Percentiles rank a stretch among this genome's conserved stretches.
These are phyloP conservation scores for Pestalotiopsis sp. DNA, from an alignment of 2,329 filamentous ascomycete species.

Conservation along the genomic window DNA sequence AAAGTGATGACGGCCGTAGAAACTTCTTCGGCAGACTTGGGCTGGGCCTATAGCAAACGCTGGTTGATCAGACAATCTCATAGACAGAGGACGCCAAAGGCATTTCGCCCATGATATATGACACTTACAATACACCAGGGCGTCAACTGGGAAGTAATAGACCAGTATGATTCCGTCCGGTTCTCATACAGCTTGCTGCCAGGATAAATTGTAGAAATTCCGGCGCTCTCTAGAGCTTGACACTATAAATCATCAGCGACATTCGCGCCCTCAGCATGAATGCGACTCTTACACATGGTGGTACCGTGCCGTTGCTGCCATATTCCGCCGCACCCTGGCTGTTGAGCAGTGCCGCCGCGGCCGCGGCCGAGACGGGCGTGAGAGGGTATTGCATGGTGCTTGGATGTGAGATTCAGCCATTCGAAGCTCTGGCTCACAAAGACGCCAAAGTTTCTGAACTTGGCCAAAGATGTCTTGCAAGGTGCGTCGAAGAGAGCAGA, in stretches of 20 bases:
- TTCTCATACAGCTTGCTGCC: constrained; percentile 3
- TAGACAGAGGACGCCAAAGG: neutral
- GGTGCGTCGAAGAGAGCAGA: neutral
- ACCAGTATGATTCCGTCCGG: constrained; percentile 11
- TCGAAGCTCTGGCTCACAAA: neutral
- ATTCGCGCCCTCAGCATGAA: too few species aligned
- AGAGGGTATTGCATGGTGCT: neutral
- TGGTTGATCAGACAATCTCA: neutral
- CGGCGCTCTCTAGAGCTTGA: neutral
- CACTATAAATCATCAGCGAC: too few species aligned
- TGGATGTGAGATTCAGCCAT: neutral
- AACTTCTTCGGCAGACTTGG: constrained; percentile 12
- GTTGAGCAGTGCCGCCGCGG: neutral
- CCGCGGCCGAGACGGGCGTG: neutral
- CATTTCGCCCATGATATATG: neutral
- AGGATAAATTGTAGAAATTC: neutral
- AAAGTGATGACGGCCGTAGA: constrained; percentile 10
- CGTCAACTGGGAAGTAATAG: constrained; percentile 9
- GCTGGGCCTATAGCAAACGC: neutral
- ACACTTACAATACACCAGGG: constrained; percentile 12
- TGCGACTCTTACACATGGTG: constrained; percentile 11
- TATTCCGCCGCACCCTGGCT: neutral
- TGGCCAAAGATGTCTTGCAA: neutral
- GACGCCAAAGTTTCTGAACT: neutral
- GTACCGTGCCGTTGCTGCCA: neutral